Evolutionary conservation across 2,329 filamentous ascomycete genomes (phyloP).

Genomic region (Sarocladium brachiariae): DNA sequence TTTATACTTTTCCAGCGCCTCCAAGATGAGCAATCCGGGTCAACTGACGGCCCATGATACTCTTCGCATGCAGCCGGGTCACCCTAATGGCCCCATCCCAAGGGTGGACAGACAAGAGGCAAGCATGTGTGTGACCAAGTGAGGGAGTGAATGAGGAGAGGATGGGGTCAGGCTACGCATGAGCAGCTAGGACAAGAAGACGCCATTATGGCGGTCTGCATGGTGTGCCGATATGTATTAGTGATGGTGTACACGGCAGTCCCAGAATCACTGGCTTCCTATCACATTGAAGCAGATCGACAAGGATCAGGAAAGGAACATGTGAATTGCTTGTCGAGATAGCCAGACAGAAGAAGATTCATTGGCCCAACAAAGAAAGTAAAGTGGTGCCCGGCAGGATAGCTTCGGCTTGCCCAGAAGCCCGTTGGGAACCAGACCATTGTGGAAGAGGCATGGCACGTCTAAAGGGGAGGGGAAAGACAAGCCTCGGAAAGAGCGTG

Average conservation of each 20-base stretch:
- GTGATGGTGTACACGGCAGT: not conserved
- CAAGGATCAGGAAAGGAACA: not conserved
- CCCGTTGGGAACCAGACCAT: not conserved
- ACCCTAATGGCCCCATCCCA: not conserved
- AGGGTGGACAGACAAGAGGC: not conserved
- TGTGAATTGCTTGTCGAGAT: not conserved
- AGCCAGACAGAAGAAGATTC: not conserved
- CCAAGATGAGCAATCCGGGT: slow-evolving; percentile 18
- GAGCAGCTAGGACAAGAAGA: not conserved
- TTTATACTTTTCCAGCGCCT: slow-evolving; percentile 53
- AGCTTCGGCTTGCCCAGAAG: not conserved
- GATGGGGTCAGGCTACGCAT: not conserved
- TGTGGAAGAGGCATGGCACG: not conserved
- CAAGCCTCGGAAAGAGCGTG: slow-evolving; percentile 19
- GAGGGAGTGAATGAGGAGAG: not conserved
- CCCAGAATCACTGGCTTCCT: slow-evolving; percentile 1
- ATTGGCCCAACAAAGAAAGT: not conserved
- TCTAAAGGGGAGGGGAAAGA: not conserved
- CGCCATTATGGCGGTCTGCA: slow-evolving; percentile 7
- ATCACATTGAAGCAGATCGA: not conserved
- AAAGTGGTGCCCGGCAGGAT: not conserved
- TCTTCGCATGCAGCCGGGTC: slow-evolving; percentile 4
- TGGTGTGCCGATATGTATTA: not conserved
- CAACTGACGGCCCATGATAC: slow-evolving; percentile 8
- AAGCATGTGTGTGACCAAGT: not conserved